These are phyloP conservation scores for Suhomyces panamericanus DNA, from an alignment of 1,139 yeast genomes.

Conservation along the genomic window DNA sequence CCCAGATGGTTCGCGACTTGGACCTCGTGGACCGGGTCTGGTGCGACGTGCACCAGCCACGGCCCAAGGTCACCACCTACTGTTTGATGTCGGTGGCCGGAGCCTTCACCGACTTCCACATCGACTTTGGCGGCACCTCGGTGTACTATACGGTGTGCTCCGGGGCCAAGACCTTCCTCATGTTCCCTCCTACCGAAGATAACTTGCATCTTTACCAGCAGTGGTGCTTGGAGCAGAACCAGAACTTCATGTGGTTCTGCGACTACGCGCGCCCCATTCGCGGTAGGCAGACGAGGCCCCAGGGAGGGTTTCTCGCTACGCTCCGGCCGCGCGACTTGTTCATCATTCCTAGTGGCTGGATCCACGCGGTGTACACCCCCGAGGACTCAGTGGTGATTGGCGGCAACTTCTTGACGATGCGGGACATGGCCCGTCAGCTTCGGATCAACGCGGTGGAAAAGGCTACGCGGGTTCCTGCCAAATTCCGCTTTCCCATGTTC, in stretches of 20 bases:
- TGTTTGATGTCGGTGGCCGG: constrained; percentile 82
- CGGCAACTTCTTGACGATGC: constrained; percentile 75
- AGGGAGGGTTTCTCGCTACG: constrained; percentile 63
- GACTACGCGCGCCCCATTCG: constrained; percentile 37
- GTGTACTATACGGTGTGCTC: constrained; percentile 81
- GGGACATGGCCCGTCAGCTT: constrained; percentile 63
- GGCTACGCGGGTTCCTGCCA: constrained; percentile 69
- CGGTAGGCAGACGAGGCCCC: constrained; percentile 28
- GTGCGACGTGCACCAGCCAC: constrained; percentile 34
- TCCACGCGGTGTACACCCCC: constrained; percentile 87
- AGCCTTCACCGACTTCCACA: constrained; percentile 85
- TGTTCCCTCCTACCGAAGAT: constrained; percentile 71
- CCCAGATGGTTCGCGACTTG: constrained; percentile 61
- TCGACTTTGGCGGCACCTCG: constrained; percentile 91
- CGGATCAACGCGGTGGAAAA: constrained; percentile 62
- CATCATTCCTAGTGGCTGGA: constrained; percentile 91
- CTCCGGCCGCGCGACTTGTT: constrained; percentile 71
- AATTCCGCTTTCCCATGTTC: constrained; percentile 78
- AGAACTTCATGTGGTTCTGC: constrained; percentile 67
- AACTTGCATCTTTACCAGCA: constrained; percentile 62
- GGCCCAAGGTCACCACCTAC: constrained; percentile 79
- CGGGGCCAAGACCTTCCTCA: constrained; percentile 72
- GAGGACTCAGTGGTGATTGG: constrained; percentile 80
- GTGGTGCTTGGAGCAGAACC: constrained; percentile 74
- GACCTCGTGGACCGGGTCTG: constrained; percentile 75